Conservation (phyloP, 371 early-diverging fungal genomes). For the Mortierella sp. region DNA sequence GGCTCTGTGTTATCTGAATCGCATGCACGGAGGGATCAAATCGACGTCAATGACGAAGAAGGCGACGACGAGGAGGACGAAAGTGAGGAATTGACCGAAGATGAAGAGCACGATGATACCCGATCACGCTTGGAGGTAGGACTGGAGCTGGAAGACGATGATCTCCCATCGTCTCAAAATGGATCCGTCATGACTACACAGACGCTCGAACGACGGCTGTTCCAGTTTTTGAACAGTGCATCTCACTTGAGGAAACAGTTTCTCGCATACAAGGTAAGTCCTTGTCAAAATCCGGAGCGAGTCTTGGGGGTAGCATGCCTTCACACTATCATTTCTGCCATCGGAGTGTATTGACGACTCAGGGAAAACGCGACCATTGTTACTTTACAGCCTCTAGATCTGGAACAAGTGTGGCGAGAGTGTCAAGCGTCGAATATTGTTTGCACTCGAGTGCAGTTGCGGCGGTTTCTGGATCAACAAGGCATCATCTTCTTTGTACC, state of each 20-base stretch:
- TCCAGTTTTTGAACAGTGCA: constrained; percentile 21
- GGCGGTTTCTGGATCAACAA: constrained; percentile 32
- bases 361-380: too few species aligned
- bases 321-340: too few species aligned
- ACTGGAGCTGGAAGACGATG: constrained; percentile 56
- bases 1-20: too few species aligned
- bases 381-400: constrained; percentile 32
- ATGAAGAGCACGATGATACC: neutral
- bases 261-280: constrained; percentile 38
- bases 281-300: too few species aligned
- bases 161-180: constrained; percentile 57
- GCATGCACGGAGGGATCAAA: too few species aligned
- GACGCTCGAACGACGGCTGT: constrained; percentile 23
- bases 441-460: constrained; percentile 33
- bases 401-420: constrained; percentile 41
- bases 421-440: constrained; percentile 23
- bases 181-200: constrained; percentile 2
- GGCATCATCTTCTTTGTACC: constrained; percentile 46
- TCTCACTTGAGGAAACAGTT: constrained; percentile 25
- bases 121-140: neutral
- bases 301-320: too few species aligned
- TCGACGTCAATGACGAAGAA: too few species aligned
- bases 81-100: neutral
- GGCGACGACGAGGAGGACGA: too few species aligned
- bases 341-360: too few species aligned